Evolutionary conservation across 2,329 filamentous ascomycete species (phyloP).

Genomic region (Samsoniella hepiali): DNA sequence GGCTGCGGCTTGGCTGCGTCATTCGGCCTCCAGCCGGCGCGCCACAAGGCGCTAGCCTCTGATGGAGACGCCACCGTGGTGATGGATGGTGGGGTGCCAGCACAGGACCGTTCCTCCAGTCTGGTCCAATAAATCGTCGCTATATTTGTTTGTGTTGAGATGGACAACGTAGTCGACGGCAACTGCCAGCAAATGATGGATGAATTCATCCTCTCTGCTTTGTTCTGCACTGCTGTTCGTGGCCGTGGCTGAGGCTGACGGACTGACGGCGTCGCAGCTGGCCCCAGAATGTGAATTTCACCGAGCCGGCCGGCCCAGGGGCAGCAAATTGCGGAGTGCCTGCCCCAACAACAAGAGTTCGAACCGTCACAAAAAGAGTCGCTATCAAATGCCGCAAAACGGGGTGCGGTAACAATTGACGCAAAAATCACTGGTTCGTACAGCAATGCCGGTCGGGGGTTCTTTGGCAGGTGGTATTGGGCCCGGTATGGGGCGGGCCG

Average conservation of each 20-base stretch:
- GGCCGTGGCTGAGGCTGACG: background rate
- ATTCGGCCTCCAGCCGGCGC: constrained; percentile 10
- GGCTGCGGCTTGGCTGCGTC: background rate
- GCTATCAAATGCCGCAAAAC: constrained; percentile 14
- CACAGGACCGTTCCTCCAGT: background rate
- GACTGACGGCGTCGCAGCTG: background rate
- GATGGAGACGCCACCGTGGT: constrained; percentile 11
- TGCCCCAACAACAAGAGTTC: constrained; percentile 8
- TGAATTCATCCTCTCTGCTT: background rate
- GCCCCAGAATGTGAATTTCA: constrained; percentile 8
- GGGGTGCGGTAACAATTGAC: background rate
- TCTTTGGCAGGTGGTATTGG: constrained; percentile 1
- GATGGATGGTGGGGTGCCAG: constrained; percentile 9
- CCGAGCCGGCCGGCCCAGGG: constrained; percentile 12
- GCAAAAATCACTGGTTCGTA: constrained; percentile 3
- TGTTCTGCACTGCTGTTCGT: background rate
- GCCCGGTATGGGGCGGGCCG: constrained; percentile 13
- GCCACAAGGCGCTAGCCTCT: constrained; percentile 11
- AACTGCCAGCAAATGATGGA: background rate
- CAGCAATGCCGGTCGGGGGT: background rate
- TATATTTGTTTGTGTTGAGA: background rate
- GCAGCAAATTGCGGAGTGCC: constrained; percentile 8
- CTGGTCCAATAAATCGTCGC: background rate
- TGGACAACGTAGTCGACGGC: background rate
- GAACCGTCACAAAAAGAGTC: background rate